phyloP scores from a whole-genome alignment of 331 rosid genomes.

The Stylosanthes scabra region DNA sequence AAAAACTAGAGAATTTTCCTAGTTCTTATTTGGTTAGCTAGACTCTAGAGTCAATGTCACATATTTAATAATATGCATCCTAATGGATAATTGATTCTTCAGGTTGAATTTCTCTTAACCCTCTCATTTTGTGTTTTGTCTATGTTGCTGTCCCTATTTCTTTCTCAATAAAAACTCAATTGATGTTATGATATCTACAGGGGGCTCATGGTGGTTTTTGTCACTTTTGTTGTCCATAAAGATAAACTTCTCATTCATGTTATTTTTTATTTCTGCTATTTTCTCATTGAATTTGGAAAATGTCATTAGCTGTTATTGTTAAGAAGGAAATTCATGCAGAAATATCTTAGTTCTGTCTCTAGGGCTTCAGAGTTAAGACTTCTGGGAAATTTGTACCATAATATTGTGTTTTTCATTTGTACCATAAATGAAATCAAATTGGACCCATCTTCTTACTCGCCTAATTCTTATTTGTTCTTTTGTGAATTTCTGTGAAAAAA shows the following conservation, averaged over 20 bases:
- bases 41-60: constrained; percentile 54
- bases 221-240: too few species aligned
- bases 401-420: neutral
- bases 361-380: neutral
- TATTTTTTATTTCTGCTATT: neutral
- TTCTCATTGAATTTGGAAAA: constrained; percentile 12
- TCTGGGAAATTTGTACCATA: neutral
- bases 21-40: too few species aligned
- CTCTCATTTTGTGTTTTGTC: constrained; percentile 31
- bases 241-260: neutral
- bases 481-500: too few species aligned
- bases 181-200: constrained; percentile 12
- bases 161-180: constrained; percentile 26
- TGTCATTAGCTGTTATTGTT: constrained; percentile 11
- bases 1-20: constrained; percentile 46
- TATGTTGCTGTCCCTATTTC: constrained; percentile 23
- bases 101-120: constrained; percentile 49
- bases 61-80: constrained; percentile 28
- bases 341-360: neutral
- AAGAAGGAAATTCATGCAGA: neutral
- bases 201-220: constrained; percentile 19
- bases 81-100: constrained; percentile 51
- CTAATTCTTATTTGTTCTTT: too few species aligned
- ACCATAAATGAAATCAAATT: too few species aligned
- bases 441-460: too few species aligned